phyloP scores from a whole-genome alignment of 116 monocot species.

The Zostera marina region DNA sequence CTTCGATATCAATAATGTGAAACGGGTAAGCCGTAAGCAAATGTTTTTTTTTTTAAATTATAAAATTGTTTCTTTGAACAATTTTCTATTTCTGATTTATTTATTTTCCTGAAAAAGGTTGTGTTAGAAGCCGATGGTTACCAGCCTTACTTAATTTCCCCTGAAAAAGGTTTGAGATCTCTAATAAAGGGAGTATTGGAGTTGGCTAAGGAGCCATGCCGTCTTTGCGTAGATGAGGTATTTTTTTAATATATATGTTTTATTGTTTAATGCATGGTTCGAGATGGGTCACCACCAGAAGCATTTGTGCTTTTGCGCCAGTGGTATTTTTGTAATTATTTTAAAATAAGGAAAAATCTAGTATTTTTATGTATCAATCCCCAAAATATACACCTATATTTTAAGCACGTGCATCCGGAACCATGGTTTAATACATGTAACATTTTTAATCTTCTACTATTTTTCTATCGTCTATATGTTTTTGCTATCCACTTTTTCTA shows the following conservation, averaged over 20 bases:
- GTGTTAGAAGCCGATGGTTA: conserved; percentile 98
- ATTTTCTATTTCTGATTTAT: not conserved
- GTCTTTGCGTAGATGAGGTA: conserved; percentile 98
- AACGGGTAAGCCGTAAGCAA: conserved; percentile 53
- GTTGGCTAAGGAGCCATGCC: conserved; percentile 94
- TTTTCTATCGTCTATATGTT: conserved; percentile 3
- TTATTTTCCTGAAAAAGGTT: conserved; percentile 31
- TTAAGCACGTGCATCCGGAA: no score
- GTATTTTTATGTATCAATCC: conserved; percentile 1
- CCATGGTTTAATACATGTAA: no score
- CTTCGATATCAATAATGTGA: conserved; percentile 97
- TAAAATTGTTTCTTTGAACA: conserved; percentile 4
- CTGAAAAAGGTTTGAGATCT: conserved; percentile 95
- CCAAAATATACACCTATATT: no score
- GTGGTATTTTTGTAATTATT: no score
- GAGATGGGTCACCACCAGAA: no score
- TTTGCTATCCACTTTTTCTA: not conserved
- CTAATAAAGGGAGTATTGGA: conserved; percentile 90
- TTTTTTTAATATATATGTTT: not conserved
- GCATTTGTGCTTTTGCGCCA: no score
- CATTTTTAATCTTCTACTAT: not conserved
- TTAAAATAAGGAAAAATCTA: no score
- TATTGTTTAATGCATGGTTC: no score
- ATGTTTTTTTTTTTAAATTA: not conserved
- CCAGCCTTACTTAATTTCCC: conserved; percentile 94